phyloP scores from a whole-genome alignment of 2,329 filamentous ascomycete genomes.

The Clonostachys chloroleuca region DNA sequence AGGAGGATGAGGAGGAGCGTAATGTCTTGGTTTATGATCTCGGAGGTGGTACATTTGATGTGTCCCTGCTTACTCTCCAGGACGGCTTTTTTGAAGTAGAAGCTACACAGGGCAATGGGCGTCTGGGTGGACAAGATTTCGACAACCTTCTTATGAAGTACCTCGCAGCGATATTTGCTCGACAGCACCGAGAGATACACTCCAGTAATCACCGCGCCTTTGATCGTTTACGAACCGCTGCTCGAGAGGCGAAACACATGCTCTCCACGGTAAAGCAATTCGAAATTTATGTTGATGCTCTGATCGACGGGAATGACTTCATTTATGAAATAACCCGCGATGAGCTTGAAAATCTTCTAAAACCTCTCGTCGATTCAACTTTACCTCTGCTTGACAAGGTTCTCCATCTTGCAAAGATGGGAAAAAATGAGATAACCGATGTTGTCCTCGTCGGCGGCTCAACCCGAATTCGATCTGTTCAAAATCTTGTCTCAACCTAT shows the following conservation, averaged over 20 bases:
- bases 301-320: slow-evolving; percentile 97
- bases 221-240: slow-evolving; percentile 95
- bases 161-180: slow-evolving; percentile 87
- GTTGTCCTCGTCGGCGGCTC: slow-evolving; percentile 98
- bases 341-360: slow-evolving; percentile 98
- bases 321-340: slow-evolving; percentile 99
- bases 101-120: slow-evolving; percentile 96
- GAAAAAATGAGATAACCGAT: slow-evolving; percentile 97
- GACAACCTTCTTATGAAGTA: slow-evolving; percentile 97
- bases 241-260: slow-evolving; percentile 98
- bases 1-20: slow-evolving; percentile 95
- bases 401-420: slow-evolving; percentile 91
- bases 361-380: slow-evolving; percentile 96
- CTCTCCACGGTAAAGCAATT: slow-evolving; percentile 96
- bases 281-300: slow-evolving; percentile 97
- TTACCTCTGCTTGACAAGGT: slow-evolving; percentile 97
- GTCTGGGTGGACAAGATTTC: slow-evolving; percentile 97
- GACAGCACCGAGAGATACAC: slow-evolving; percentile 80
- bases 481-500: slow-evolving; percentile 99
- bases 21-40: slow-evolving; percentile 99
- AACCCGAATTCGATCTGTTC: slow-evolving; percentile 97
- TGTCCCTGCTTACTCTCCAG: slow-evolving; percentile 94
- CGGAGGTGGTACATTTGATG: slow-evolving; percentile 99
- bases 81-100: slow-evolving; percentile 99
- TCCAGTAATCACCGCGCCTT: slow-evolving; percentile 87